Base-by-base conservation (phyloP, 2,329 filamentous ascomycete species). In the Aspergillus melleus region DNA sequence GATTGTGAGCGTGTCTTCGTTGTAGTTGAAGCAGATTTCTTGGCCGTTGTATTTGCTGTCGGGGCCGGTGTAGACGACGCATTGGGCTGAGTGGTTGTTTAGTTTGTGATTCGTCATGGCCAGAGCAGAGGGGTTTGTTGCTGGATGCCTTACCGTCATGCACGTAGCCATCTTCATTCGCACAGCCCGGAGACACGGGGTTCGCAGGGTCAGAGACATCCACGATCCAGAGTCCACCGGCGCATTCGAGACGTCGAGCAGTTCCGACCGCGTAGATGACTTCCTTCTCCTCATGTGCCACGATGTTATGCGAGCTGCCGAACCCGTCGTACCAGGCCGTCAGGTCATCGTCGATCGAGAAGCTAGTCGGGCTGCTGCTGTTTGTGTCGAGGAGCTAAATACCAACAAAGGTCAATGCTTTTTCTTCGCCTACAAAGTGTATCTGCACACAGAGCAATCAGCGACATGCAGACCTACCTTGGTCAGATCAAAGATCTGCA, bases 1-100 rank as follows among this genome's bases (percentile, higher is more conserved):
- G 42, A 66, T 66, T 11, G 64, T 66, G 42, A 64, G 54, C 11
- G 56, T 57, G 22, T 66, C 62, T 44, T 66, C 64, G 56, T 66
- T 66, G 52, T 64, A 66, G 62, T 66, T 66, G 60, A 66, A 66
- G 58, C 62, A 66, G 53, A 66, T 66, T 22, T 64, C 62, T 1
- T 49, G 60, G 46, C 56, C 58, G 11, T 30, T 59, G 58, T 66
- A 66, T 14, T 59, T 52, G 32, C 44, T 55, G 42, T 64, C 57
- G 12, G 62, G 64, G 19, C 64, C 64, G 3, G 39, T 52, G 52
- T 66, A 66, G 54, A 66, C 61, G 6, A 66, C 62, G 42, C 64
- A 66, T 54, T 66, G 64, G 2, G 64, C 64, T 66, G 52, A 10
- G 3, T 2, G 6, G 16, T 29, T 29, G 9, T 14, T 24, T 4